A percentile compares a stretch with the other conserved stretches of the same genome.
Conservation (phyloP, 371 early-diverging fungal genomes). For the Conidiobolus incongruus region DNA sequence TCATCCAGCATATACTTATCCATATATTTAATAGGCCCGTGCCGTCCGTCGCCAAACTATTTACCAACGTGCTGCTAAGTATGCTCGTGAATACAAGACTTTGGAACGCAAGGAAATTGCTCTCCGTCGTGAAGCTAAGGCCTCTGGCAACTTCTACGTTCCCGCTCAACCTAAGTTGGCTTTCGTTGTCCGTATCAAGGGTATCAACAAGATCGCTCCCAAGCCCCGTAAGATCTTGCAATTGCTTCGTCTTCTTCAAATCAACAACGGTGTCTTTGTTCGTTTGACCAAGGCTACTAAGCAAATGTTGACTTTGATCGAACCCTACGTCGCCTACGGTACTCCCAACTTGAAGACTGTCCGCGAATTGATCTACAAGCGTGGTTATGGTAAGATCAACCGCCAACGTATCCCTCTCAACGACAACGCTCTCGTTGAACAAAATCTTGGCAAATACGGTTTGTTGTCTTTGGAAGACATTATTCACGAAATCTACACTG, state of each 20-base stretch:
- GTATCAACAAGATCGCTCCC: constrained; percentile 97
- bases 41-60: constrained; percentile 70
- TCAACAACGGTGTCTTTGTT: constrained; percentile 98
- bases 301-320: constrained; percentile 95
- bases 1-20: neutral
- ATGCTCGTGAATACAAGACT: constrained; percentile 84
- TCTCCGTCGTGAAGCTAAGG: constrained; percentile 80
- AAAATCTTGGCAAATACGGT: constrained; percentile 83
- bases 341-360: constrained; percentile 96
- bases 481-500: constrained; percentile 97
- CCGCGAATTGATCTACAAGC: constrained; percentile 99
- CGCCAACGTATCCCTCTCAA: constrained; percentile 89
- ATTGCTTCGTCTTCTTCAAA: constrained; percentile 94
- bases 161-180: constrained; percentile 93
- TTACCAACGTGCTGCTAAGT: constrained; percentile 94
- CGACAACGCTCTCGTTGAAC: constrained; percentile 92
- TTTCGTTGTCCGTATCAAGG: constrained; percentile 92
- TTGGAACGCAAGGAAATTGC: constrained; percentile 73
- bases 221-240: constrained; percentile 99
- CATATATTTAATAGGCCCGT: constrained; percentile 27
- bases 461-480: constrained; percentile 98
- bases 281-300: constrained; percentile 95
- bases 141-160: constrained; percentile 81
- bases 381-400: constrained; percentile 96
- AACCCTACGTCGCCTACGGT: constrained; percentile 95